Evolutionary conservation across 2,329 filamentous ascomycete species (phyloP).

Genomic region (Cercospora sp.): DNA sequence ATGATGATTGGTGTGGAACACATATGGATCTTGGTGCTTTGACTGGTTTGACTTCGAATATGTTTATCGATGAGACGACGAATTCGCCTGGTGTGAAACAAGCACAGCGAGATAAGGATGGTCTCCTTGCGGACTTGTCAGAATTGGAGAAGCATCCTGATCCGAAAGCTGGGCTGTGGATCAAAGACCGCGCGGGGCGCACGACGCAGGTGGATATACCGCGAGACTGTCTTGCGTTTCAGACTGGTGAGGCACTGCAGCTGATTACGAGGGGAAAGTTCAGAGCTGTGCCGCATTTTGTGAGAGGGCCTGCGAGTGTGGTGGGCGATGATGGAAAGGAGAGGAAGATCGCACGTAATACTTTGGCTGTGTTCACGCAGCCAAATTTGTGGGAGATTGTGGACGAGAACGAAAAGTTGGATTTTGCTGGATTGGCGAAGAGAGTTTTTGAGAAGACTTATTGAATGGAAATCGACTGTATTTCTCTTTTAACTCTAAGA

Average conservation of each 20-base stretch:
- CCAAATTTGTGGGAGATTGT: conserved; percentile 83
- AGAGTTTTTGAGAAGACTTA: conserved; percentile 28
- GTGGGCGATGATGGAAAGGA: conserved; percentile 50
- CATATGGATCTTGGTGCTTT: conserved; percentile 91
- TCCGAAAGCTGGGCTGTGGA: conserved; percentile 85
- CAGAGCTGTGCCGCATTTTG: conserved; percentile 94
- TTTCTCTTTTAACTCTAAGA: too few species aligned
- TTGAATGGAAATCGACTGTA: not conserved
- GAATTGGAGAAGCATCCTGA: conserved; percentile 80
- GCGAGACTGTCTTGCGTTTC: conserved; percentile 87
- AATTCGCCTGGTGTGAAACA: conserved; percentile 36
- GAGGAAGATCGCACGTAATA: conserved; percentile 62
- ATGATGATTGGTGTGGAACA: conserved; percentile 93
- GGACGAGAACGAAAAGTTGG: conserved; percentile 59
- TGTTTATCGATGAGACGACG: conserved; percentile 82
- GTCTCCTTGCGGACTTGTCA: conserved; percentile 46
- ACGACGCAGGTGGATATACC: conserved; percentile 93
- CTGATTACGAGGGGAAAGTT: conserved; percentile 88
- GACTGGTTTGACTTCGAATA: conserved; percentile 89
- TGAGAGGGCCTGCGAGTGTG: conserved; percentile 62
- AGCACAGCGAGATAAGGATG: not conserved
- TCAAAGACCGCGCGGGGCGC: conserved; percentile 77
- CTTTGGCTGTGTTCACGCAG: conserved; percentile 94
- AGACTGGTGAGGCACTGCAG: conserved; percentile 90
- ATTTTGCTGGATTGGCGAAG: conserved; percentile 27